A percentile compares a stretch with the other conserved stretches of the same genome.
Evolutionary conservation across 2,329 filamentous ascomycete genomes (phyloP).

Genomic region (Thelonectria rubi): DNA sequence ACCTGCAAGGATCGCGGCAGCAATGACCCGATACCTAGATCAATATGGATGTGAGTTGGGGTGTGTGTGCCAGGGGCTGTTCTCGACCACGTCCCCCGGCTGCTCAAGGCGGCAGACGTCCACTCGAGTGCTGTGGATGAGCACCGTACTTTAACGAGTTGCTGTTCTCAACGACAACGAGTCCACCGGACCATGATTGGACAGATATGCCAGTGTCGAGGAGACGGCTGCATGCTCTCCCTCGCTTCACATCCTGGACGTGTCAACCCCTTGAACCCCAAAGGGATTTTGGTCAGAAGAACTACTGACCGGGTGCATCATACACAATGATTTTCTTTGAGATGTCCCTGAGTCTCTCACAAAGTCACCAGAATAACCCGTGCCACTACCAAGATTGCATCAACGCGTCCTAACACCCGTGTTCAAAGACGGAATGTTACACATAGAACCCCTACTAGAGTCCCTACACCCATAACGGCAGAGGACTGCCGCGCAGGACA

Average conservation of each 20-base stretch:
- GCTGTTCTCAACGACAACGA: not conserved
- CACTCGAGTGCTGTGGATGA: too few species aligned
- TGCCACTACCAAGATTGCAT: too few species aligned
- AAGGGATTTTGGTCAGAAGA: not conserved
- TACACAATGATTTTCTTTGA: not conserved
- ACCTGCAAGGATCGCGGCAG: conserved; percentile 14
- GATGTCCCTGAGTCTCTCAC: too few species aligned
- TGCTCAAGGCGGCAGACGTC: too few species aligned
- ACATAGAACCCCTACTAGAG: not conserved
- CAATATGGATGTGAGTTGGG: not conserved
- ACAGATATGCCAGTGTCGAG: not conserved
- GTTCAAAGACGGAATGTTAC: not conserved
- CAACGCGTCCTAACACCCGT: too few species aligned
- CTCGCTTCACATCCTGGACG: not conserved
- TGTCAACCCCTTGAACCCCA: not conserved
- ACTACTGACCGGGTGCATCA: not conserved
- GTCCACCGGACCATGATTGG: not conserved
- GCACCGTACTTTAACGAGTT: not conserved
- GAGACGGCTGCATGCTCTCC: not conserved
- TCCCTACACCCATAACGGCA: not conserved
- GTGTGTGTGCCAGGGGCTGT: not conserved
- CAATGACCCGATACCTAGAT: conserved; percentile 3
- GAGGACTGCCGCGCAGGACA: not conserved
- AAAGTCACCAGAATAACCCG: not conserved
- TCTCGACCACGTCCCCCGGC: not conserved